phyloP scores from a whole-genome alignment of 371 early-diverging fungal genomes.

The Quaeritorhiza haematococci region DNA sequence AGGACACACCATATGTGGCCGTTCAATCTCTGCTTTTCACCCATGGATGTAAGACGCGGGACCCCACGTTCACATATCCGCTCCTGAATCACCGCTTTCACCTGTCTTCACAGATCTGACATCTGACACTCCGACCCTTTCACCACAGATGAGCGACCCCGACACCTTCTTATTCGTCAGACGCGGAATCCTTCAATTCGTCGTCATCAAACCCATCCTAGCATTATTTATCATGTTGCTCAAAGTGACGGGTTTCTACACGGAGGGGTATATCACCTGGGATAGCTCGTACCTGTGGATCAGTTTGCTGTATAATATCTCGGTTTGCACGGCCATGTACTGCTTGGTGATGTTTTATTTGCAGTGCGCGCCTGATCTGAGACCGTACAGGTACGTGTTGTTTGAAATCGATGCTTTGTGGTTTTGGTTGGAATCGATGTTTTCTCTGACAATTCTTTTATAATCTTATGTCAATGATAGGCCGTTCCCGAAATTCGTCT shows the following conservation, averaged over 20 bases:
- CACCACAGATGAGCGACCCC: constrained; percentile 74
- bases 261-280: constrained; percentile 74
- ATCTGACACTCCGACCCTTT: constrained; percentile 2
- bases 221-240: constrained; percentile 76
- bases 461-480: constrained; percentile 37
- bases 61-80: not conserved
- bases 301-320: constrained; percentile 78
- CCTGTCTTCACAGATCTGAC: no score
- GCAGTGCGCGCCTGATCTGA: constrained; percentile 75
- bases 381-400: constrained; percentile 61
- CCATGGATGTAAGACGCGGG: constrained; percentile 59
- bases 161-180: constrained; percentile 82
- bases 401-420: not conserved
- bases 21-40: constrained; percentile 63
- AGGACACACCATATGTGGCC: constrained; percentile 83
- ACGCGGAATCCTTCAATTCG: constrained; percentile 90
- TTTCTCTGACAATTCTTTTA: not conserved
- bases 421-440: not conserved
- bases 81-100: not conserved
- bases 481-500: constrained; percentile 89
- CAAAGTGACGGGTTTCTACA: constrained; percentile 66
- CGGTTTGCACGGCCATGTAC: constrained; percentile 79
- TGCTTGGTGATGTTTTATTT: constrained; percentile 84
- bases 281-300: constrained; percentile 76
- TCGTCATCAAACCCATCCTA: constrained; percentile 81